Evolutionary conservation across 1,139 yeast species (phyloP), one percentile per base, ranked within the genome.

Genomic region (Yamadazyma triangularis): DNA sequence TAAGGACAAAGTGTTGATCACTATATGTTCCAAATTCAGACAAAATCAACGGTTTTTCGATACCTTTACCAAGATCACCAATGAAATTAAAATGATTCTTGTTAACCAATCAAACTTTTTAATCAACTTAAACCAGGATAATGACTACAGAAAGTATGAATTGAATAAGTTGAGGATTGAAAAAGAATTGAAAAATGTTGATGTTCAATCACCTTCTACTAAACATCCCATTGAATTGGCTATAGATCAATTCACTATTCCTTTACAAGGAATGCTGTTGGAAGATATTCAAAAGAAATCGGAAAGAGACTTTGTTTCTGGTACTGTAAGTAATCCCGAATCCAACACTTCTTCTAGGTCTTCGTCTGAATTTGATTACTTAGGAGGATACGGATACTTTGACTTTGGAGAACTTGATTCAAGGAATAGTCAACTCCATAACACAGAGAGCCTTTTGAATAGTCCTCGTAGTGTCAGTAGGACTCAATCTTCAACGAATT

Each of bases 301-400:
- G 6, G 4, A 11, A 18, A 18, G 6, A 7, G 9, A 18, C 9
- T 9, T 6, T 18, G 8, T 7, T 7, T 7, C 6, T 18, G 8
- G 6, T 18, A 9, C 8, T 18, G 6, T 9, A 18, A 18, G 20
- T 18, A 15, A 23, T 11, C 10, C 14, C 13, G 25, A 23, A 23
- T 8, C 6, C 25, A 20, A 13, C 26, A 24, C 13, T n/a, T 11
- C 13, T 5, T 8, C 15, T 56, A 52, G 13, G 13, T 26, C 35
- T 2, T 20, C 21, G 13, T 13, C 29, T n/a, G 47, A 43, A 18
- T 68, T 54, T 40, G 62, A 62, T 42, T 53, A 76, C 28, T 56
- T 78, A 30, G 86, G 87, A 23, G 88, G 88, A 1, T 81, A 79
- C 48, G 89, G 86, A 3, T 80, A 81, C 51, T 82, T 82, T 51